Percentiles rank a stretch among this genome's conserved stretches.
phyloP scores from a whole-genome alignment of 2,329 filamentous ascomycete species.

The Aspergillus novoparasiticus region DNA sequence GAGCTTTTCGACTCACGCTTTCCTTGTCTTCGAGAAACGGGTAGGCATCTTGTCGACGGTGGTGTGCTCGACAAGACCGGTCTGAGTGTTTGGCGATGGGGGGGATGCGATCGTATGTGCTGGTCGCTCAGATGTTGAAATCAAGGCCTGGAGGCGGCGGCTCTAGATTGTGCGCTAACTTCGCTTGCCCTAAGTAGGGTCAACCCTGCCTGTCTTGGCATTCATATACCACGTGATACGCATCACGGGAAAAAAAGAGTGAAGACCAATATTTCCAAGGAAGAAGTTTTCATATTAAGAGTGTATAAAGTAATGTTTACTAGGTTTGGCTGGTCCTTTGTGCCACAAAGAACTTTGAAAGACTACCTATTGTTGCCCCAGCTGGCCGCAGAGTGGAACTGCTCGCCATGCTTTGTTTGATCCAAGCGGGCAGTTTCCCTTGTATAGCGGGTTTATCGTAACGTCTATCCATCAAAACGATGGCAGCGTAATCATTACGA shows the following conservation, averaged over 20 bases:
- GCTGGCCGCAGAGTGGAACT: constrained; percentile 26
- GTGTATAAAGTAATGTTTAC: neutral
- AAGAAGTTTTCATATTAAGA: neutral
- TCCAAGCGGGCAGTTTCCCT: constrained; percentile 86
- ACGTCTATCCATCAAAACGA: constrained; percentile 79
- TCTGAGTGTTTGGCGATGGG: constrained; percentile 40
- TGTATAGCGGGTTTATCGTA: constrained; percentile 75
- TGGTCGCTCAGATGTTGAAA: constrained; percentile 39
- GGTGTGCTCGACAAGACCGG: constrained; percentile 44
- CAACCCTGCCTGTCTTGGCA: constrained; percentile 28
- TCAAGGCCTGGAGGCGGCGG: constrained; percentile 31
- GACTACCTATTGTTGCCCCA: constrained; percentile 29
- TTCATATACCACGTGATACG: neutral
- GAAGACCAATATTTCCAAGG: neutral
- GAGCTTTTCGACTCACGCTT: constrained; percentile 45
- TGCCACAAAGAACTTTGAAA: constrained; percentile 37
- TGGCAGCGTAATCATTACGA: constrained; percentile 83
- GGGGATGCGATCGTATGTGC: constrained; percentile 33
- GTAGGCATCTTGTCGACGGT: constrained; percentile 54
- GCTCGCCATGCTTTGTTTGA: constrained; percentile 65
- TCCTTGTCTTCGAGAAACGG: constrained; percentile 54
- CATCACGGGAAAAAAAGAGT: neutral
- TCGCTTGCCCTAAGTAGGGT: constrained; percentile 41
- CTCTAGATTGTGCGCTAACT: constrained; percentile 42
- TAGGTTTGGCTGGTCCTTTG: constrained; percentile 1